Percentiles rank a stretch among this genome's conserved stretches.
These are phyloP conservation scores for Raffaelea arxii DNA, from an alignment of 2,329 filamentous ascomycete genomes.

Conservation along the genomic window DNA sequence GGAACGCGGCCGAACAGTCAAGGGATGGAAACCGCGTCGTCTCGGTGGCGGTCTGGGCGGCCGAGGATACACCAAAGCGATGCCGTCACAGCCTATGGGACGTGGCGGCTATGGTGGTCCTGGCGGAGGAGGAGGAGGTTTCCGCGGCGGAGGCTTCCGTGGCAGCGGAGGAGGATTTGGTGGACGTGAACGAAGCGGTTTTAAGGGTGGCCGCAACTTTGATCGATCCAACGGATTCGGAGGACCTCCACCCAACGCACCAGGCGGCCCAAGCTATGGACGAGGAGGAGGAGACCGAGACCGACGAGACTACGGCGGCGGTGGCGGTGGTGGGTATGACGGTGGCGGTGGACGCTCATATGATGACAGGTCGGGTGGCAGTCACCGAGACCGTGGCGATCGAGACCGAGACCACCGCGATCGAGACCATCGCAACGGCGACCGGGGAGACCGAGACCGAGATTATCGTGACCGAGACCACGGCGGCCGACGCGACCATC, in stretches of 20 bases:
- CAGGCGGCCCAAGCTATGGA: constrained; percentile 47
- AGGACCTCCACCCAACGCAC: constrained; percentile 47
- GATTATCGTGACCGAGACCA: constrained; percentile 23
- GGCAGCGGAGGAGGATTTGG: constrained; percentile 33
- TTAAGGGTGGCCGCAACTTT: constrained; percentile 26
- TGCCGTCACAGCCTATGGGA: constrained; percentile 58
- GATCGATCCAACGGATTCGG: constrained; percentile 36
- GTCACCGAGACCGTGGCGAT: constrained; percentile 34
- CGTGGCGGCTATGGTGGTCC: constrained; percentile 39
- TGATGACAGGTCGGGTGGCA: constrained; percentile 35
- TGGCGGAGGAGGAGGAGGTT: constrained; percentile 39
- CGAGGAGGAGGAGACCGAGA: constrained; percentile 11
- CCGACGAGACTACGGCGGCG: constrained; percentile 24
- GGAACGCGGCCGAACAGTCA: constrained; percentile 87
- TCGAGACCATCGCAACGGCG: constrained; percentile 36
- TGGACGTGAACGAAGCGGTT: constrained; percentile 11
- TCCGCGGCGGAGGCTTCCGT: constrained; percentile 35
- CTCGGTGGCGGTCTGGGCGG: constrained; percentile 89
- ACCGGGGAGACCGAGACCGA: constrained; percentile 9
- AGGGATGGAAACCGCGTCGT: constrained; percentile 84
- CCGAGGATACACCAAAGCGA: constrained; percentile 80
- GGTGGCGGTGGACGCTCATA: constrained; percentile 31
- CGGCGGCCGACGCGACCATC: constrained; percentile 37
- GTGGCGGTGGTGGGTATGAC: constrained; percentile 36
- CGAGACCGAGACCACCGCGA: constrained; percentile 25